These are phyloP conservation scores for Termitomyces sp. DNA, from an alignment of 768 basidiomycete genomes.

Conservation along the genomic window DNA sequence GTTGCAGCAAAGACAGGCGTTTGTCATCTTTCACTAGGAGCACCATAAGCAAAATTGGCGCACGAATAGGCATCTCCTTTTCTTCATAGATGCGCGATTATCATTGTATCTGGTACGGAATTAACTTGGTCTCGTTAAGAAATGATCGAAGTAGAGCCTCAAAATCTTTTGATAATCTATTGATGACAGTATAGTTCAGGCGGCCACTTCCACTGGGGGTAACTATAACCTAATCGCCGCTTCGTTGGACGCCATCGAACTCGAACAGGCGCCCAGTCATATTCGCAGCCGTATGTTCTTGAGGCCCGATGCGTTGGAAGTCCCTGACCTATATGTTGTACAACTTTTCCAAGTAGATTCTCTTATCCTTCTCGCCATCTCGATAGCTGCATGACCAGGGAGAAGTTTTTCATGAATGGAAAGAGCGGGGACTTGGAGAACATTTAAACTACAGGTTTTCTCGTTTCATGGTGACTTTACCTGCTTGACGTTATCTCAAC, in stretches of 20 bases:
- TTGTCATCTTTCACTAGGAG: no score
- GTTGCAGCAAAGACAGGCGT: no score
- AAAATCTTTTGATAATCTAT: background rate
- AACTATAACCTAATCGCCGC: background rate
- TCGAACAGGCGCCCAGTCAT: background rate
- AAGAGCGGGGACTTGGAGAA: no score
- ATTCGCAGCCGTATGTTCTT: background rate
- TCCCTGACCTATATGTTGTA: no score
- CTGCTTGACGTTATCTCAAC: no score
- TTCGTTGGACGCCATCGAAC: background rate
- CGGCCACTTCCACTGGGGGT: slow-evolving; percentile 37
- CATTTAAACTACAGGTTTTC: no score
- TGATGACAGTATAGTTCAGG: slow-evolving; percentile 37
- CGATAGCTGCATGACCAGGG: background rate
- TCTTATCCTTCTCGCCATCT: background rate
- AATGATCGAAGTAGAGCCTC: background rate
- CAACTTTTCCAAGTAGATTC: background rate
- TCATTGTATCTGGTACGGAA: slow-evolving; percentile 2
- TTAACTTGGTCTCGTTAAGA: slow-evolving; percentile 28
- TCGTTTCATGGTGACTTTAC: no score
- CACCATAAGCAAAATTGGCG: slow-evolving; percentile 42
- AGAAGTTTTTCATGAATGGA: background rate
- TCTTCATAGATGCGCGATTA: slow-evolving; percentile 28
- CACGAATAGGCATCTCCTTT: slow-evolving; percentile 41
- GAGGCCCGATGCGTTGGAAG: background rate